Conservation (phyloP, 208 protist species). For the Trypanosoma boissoni region DNA sequence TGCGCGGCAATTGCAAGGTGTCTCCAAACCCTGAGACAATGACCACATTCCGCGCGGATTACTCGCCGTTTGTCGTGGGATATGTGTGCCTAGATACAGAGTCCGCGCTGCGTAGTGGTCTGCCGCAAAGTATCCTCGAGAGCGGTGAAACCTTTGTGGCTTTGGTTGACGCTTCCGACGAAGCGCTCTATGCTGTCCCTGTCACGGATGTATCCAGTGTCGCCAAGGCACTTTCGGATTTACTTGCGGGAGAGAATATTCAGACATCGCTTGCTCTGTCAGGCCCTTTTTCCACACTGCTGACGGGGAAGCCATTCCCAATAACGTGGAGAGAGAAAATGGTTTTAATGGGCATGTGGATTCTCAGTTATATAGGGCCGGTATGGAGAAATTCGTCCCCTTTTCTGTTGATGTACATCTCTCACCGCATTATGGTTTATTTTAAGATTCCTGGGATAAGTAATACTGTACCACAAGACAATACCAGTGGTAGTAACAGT, state of each 20-base stretch:
- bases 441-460: conserved; percentile 15
- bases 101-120: conserved; percentile 15
- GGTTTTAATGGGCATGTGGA: conserved; percentile 38
- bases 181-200: conserved; percentile 33
- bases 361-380: conserved; percentile 41
- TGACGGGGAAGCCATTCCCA: conserved; percentile 44
- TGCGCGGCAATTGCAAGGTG: conserved; percentile 47
- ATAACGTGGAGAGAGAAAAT: conserved; percentile 46
- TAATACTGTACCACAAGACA: neutral
- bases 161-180: conserved; percentile 63
- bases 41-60: conserved; percentile 36
- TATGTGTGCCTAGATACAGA: conserved; percentile 72
- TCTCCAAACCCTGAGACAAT: conserved; percentile 23
- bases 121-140: conserved; percentile 11
- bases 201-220: conserved; percentile 18
- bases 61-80: conserved; percentile 56
- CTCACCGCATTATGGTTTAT: conserved; percentile 39
- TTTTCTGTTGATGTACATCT: conserved; percentile 76
- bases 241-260: conserved; percentile 11
- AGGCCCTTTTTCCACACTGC: conserved; percentile 33
- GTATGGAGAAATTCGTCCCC: conserved; percentile 45
- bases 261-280: conserved; percentile 8
- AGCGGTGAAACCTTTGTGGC: conserved; percentile 37
- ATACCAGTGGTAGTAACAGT: conserved; percentile 3
- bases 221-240: conserved; percentile 26